Percentiles rank a stretch among this genome's conserved stretches.
These are phyloP conservation scores for Mycena haematopus DNA, from an alignment of 768 basidiomycete species.

Conservation along the genomic window DNA sequence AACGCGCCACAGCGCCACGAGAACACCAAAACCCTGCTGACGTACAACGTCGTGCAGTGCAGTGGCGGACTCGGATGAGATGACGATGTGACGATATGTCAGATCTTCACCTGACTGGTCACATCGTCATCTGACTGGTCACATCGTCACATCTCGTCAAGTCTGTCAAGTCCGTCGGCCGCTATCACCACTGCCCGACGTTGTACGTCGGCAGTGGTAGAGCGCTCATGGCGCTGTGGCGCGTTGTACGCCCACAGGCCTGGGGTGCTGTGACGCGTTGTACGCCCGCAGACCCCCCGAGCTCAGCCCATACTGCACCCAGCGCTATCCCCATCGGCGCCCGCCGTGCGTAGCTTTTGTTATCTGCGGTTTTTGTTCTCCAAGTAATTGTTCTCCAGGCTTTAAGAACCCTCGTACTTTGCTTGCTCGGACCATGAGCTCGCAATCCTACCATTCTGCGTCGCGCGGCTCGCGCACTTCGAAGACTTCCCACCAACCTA, in stretches of 20 bases:
- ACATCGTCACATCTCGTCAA: too few relatives aligned
- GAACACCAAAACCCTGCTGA: conserved; percentile 11
- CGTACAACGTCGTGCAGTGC: conserved; percentile 21
- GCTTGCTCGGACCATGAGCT: conserved; percentile 10
- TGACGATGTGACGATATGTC: neutral
- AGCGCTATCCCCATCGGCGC: conserved; percentile 8
- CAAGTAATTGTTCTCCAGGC: conserved; percentile 22
- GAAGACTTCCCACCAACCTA: neutral
- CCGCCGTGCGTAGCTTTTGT: conserved; percentile 14
- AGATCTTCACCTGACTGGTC: too few relatives aligned
- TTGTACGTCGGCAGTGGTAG: too few relatives aligned
- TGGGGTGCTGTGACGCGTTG: neutral
- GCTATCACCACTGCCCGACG: too few relatives aligned
- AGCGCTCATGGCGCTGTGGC: too few relatives aligned
- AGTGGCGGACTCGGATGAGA: neutral
- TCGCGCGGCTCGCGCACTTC: conserved; percentile 19
- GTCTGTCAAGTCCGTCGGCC: neutral
- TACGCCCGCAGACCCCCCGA: too few relatives aligned
- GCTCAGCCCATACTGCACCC: too few relatives aligned
- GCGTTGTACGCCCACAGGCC: conserved; percentile 21
- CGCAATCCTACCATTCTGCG: conserved; percentile 6
- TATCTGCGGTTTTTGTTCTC: conserved; percentile 21
- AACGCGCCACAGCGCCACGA: too few relatives aligned
- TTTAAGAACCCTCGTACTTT: conserved; percentile 5
- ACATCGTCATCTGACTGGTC: neutral